Conservation (phyloP, 2,329 filamentous ascomycete species). For the Ceratocystis cubensis region DNA sequence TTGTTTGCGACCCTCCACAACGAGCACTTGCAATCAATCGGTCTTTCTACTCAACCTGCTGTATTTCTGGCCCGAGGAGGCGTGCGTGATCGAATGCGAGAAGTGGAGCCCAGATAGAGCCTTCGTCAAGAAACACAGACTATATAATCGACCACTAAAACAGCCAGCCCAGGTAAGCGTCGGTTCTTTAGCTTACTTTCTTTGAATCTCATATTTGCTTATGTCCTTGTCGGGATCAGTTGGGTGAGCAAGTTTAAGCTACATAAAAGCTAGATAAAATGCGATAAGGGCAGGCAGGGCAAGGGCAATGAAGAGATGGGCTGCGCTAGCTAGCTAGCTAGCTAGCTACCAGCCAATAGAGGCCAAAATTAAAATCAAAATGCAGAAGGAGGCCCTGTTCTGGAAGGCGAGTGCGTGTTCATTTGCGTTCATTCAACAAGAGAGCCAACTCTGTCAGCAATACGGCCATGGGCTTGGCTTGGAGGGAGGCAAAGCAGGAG, state of each 20-base stretch:
- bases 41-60: no score
- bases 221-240: background rate
- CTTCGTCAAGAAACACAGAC: background rate
- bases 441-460: background rate
- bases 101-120: background rate
- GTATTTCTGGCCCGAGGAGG: background rate
- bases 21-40: no score
- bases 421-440: background rate
- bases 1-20: no score
- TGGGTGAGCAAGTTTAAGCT: slow-evolving; percentile 1
- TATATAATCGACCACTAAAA: background rate
- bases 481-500: background rate
- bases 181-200: background rate
- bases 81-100: background rate
- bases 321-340: background rate
- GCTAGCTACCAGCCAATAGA: no score
- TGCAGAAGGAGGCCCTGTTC: background rate
- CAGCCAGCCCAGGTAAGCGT: background rate
- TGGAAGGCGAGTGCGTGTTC: background rate
- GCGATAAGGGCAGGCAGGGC: background rate
- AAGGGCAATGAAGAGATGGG: background rate
- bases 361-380: background rate
- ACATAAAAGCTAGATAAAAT: background rate
- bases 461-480: background rate
- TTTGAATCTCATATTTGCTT: background rate